Evolutionary conservation across 2,329 filamentous ascomycete genomes (phyloP).

Genomic region (Chlorencoelia australis): DNA sequence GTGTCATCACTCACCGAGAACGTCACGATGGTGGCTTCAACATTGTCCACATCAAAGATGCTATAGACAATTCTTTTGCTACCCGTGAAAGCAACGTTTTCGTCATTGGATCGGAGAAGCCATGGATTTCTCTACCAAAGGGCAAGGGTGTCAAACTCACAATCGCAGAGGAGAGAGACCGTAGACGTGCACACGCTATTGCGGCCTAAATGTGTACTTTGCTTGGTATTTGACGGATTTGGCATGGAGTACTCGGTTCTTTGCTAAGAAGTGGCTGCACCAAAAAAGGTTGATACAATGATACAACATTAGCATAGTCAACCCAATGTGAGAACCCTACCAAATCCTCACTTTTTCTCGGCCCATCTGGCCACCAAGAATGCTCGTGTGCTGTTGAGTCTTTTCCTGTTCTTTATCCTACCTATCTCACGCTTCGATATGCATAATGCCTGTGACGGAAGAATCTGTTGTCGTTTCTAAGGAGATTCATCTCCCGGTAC

Average conservation of each 20-base stretch:
- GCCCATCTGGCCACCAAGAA: too few relatives aligned
- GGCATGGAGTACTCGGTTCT: constrained; percentile 27
- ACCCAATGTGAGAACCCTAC: too few relatives aligned
- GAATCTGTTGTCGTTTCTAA: too few relatives aligned
- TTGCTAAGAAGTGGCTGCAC: too few relatives aligned
- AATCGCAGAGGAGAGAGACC: constrained; percentile 98
- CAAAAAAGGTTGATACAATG: too few relatives aligned
- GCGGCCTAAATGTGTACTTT: constrained; percentile 25
- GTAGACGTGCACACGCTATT: constrained; percentile 60
- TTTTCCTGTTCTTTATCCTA: too few relatives aligned
- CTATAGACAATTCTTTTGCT: constrained; percentile 99
- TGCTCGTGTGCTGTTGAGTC: too few relatives aligned
- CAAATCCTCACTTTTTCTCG: too few relatives aligned
- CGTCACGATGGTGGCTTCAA: constrained; percentile 99
- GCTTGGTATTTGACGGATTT: constrained; percentile 19
- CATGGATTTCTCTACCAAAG: constrained; percentile 99
- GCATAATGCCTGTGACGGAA: too few relatives aligned
- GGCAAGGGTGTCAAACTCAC: constrained; percentile 99
- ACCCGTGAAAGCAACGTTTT: constrained; percentile 99
- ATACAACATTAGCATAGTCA: too few relatives aligned
- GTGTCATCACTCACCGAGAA: constrained; percentile 99
- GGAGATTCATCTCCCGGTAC: too few relatives aligned
- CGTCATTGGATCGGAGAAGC: constrained; percentile 97
- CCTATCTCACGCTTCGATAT: too few relatives aligned
- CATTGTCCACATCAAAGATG: constrained; percentile 99